Evolutionary conservation across 352 stramenopile species (phyloP), one percentile per base, ranked within the genome.

Genomic region (Phytophthora citrophthora): DNA sequence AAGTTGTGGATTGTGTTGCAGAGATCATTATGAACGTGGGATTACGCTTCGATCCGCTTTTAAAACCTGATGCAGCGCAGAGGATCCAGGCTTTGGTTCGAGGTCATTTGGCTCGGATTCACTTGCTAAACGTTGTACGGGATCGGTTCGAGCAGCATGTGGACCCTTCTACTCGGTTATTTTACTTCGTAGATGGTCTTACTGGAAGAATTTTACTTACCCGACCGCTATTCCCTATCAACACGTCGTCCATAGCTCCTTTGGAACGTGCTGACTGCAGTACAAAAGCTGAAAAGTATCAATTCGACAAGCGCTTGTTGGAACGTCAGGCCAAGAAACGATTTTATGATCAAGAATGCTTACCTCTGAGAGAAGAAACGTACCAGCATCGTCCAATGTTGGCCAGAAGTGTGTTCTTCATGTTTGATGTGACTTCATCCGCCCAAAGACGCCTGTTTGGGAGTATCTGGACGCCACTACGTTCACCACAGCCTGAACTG

Each of bases 181-280:
- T 71, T 49, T 93, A 90, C 64, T 93, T 88, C 39, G 65, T 79
- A 7, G 78, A 93, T 52, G 74, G 29, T 0, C 20, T 72, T 8
- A 76, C 56, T 10, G 71, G 62, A 2, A 43, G 65, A 10, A 43
- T 91, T 13, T 56, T 74, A 26, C 74, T 90, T 2, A 66, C 71
- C 4, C 75, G 79, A 3, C 81, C 81, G 2, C 13, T 90, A 18
- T 84, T 76, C 39, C 66, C 45, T 0, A 73, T 61, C 0, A 67
- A 57, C 10, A 76, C 67, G 7, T 83, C 77, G 1, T 57, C 61
- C 12, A 51, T 68, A 1, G 34, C 50, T 51, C 79, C 77, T 26
- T 86, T 79, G n/a, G 77, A 88, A 12, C 46, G 70, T 15, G 64
- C 65, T 7, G 70, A 88, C 13, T 90, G 81, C 40, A 46, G 46